A percentile compares a stretch with the other conserved stretches of the same genome.
Evolutionary conservation across 169 alveolate species (phyloP).

Genomic region (Cryptosporidium ubiquitum): DNA sequence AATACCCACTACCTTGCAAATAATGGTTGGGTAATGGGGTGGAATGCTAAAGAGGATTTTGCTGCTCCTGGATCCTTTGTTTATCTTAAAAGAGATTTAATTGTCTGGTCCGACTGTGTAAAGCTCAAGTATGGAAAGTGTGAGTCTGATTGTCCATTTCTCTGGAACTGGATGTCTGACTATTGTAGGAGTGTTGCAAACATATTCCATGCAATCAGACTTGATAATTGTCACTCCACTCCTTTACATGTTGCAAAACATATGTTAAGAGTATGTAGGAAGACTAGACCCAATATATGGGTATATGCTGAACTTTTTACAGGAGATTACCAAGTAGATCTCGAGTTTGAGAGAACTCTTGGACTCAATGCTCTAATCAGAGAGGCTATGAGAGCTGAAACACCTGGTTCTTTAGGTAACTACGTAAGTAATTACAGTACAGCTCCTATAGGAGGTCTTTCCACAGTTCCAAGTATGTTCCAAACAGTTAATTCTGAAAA

Average conservation of each 20-base stretch:
- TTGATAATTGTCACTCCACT: conserved; percentile 95
- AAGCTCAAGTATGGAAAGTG: conserved; percentile 90
- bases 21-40: conserved; percentile 87
- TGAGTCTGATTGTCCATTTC: conserved; percentile 87
- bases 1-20: conserved; percentile 77
- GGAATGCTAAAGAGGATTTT: conserved; percentile 88
- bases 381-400: conserved; percentile 83
- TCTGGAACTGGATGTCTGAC: conserved; percentile 91
- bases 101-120: conserved; percentile 93
- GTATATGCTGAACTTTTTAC: conserved; percentile 94
- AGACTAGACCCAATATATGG: conserved; percentile 87
- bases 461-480: conserved; percentile 39
- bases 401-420: conserved; percentile 64
- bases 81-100: conserved; percentile 89
- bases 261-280: conserved; percentile 88
- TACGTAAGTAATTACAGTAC: conserved; percentile 57
- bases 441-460: conserved; percentile 64
- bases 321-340: conserved; percentile 85
- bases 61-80: conserved; percentile 89
- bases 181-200: conserved; percentile 88
- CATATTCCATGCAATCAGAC: conserved; percentile 91
- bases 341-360: conserved; percentile 84
- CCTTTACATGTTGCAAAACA: conserved; percentile 91
- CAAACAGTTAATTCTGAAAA: conserved; percentile 40
- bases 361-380: conserved; percentile 91